Evolutionary conservation across 2,329 filamentous ascomycete genomes (phyloP).

Genomic region (Nothophoma quercina): DNA sequence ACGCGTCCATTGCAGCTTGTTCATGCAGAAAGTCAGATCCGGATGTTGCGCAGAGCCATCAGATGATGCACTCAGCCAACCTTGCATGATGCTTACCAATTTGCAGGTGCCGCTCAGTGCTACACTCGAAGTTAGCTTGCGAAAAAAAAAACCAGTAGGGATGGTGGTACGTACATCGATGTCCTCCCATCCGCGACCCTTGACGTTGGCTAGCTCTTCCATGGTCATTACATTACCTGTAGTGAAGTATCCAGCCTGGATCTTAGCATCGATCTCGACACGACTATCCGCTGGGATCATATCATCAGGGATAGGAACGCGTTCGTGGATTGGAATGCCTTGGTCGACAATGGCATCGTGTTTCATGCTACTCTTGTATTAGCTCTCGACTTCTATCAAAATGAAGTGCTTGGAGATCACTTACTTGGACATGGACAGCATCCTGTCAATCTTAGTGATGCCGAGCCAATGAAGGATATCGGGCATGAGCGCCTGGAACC

Average conservation of each 20-base stretch:
- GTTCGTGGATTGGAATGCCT: slow-evolving; percentile 86
- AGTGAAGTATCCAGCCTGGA: slow-evolving; percentile 88
- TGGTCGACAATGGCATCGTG: slow-evolving; percentile 87
- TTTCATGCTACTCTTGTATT: slow-evolving; percentile 71
- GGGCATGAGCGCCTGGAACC: slow-evolving; percentile 97
- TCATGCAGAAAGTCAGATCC: neutral
- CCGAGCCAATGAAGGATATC: slow-evolving; percentile 98
- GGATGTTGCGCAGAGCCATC: neutral
- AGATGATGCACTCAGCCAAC: neutral
- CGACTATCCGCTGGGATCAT: slow-evolving; percentile 93
- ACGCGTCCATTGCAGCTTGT: neutral
- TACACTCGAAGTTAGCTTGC: slow-evolving; percentile 37
- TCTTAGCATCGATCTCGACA: slow-evolving; percentile 99
- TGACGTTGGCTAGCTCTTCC: slow-evolving; percentile 83
- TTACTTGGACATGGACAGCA: slow-evolving; percentile 98
- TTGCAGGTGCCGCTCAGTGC: slow-evolving; percentile 32
- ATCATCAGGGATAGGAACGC: slow-evolving; percentile 89
- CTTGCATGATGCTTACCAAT: neutral
- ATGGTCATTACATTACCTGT: slow-evolving; percentile 88
- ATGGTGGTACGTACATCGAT: slow-evolving; percentile 55
- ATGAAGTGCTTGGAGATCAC: slow-evolving; percentile 37
- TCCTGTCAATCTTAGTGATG: slow-evolving; percentile 97
- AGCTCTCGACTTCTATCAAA: slow-evolving; percentile 3
- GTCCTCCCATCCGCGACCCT: slow-evolving; percentile 90
- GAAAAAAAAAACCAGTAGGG: slow-evolving; percentile 18